Percentiles rank a stretch among this genome's conserved stretches.
phyloP scores from a whole-genome alignment of 2,329 filamentous ascomycete species.

The Trichophaea hybrida region DNA sequence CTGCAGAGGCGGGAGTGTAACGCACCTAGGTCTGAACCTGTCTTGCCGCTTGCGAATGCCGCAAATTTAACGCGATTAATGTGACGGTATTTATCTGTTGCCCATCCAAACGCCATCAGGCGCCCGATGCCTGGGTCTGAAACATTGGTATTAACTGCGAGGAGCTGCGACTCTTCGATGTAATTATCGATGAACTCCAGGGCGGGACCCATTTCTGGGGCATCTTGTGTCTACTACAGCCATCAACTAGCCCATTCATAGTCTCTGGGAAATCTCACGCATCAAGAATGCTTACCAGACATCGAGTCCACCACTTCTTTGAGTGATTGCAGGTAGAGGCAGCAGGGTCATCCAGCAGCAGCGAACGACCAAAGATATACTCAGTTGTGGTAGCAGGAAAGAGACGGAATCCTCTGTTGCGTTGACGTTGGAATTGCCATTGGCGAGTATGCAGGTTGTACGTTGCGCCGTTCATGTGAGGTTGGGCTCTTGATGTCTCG shows the following conservation, averaged over 20 bases:
- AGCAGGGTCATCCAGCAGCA: slow-evolving; percentile 12
- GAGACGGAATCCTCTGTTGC: background rate
- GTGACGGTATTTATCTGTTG: background rate
- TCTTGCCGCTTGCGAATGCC: slow-evolving; percentile 8
- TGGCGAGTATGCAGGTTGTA: slow-evolving; percentile 13
- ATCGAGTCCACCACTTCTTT: background rate
- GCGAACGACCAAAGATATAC: background rate
- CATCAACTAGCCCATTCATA: background rate
- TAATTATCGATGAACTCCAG: slow-evolving; percentile 15
- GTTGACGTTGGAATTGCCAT: slow-evolving; percentile 11
- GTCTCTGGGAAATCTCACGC: background rate
- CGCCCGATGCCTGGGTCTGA: slow-evolving; percentile 10
- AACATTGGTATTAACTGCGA: slow-evolving; percentile 12
- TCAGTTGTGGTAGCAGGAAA: background rate
- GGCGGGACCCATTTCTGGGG: slow-evolving; percentile 17
- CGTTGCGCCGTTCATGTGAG: slow-evolving; percentile 3
- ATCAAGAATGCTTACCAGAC: background rate
- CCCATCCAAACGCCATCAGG: slow-evolving; percentile 18
- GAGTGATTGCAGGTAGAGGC: background rate
- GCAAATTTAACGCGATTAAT: slow-evolving; percentile 3
- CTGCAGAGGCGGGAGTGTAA: background rate
- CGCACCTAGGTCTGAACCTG: slow-evolving; percentile 12
- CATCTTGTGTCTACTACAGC: slow-evolving; percentile 8
- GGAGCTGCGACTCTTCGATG: slow-evolving; percentile 19
- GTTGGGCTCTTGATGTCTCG: background rate